Evolutionary conservation across 371 early-diverging fungal genomes (phyloP).

Genomic region (Cokeromyces recurvatus): DNA sequence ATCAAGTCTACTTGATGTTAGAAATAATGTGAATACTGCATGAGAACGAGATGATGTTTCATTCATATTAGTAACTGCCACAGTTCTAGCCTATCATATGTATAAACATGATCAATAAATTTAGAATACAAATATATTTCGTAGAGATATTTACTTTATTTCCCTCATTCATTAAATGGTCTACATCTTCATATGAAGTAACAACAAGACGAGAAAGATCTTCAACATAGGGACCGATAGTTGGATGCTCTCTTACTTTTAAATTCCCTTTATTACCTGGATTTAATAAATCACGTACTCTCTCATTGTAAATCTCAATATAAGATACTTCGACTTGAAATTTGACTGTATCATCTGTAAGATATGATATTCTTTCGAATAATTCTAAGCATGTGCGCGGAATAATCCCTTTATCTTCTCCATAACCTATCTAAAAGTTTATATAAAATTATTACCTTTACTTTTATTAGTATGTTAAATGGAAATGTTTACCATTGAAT

Average conservation of each 20-base stretch:
- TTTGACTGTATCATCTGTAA: conserved; percentile 35
- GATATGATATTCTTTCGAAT: conserved; percentile 56
- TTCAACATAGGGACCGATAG: conserved; percentile 86
- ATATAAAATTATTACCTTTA: neutral
- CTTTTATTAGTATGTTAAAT: too few relatives aligned
- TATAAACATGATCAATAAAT: too few relatives aligned
- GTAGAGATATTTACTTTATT: conserved; percentile 66
- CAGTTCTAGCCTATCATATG: conserved; percentile 71
- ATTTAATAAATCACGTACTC: conserved; percentile 84
- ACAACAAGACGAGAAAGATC: conserved; percentile 81
- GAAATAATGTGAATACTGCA: conserved; percentile 84
- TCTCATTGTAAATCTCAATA: conserved; percentile 82
- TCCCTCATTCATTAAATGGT: conserved; percentile 80
- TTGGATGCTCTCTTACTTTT: conserved; percentile 83
- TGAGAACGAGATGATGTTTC: conserved; percentile 90
- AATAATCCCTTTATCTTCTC: conserved; percentile 76
- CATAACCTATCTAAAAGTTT: conserved; percentile 52
- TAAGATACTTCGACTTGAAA: conserved; percentile 80
- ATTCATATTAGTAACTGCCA: conserved; percentile 97
- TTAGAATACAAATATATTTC: neutral
- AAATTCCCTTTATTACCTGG: conserved; percentile 70
- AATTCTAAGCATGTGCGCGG: conserved; percentile 75
- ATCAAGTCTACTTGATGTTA: conserved; percentile 62
- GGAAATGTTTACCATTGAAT: conserved; percentile 64
- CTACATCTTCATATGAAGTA: conserved; percentile 67